Conservation (phyloP, 73 alveolate genomes). For the Paraurostyla sp. region DNA sequence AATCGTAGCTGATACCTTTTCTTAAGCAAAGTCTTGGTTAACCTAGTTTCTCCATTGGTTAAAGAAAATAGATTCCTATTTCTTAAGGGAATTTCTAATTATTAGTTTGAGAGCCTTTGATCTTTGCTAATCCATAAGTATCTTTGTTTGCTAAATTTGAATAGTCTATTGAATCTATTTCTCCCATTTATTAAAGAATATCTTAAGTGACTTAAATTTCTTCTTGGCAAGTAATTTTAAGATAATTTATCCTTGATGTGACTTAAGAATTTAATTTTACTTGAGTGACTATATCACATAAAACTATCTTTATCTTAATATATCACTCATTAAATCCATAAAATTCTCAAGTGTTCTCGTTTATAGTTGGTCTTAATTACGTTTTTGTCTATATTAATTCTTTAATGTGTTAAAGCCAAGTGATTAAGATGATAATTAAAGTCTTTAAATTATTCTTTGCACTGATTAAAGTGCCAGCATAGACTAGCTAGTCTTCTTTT, state of each 20-base stretch:
- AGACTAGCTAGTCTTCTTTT: no score
- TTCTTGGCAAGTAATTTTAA: not conserved
- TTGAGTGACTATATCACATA: not conserved
- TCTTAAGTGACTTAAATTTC: not conserved
- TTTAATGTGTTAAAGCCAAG: not conserved
- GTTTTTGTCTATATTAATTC: not conserved
- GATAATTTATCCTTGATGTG: not conserved
- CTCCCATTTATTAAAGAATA: not conserved
- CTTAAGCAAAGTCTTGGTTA: not conserved
- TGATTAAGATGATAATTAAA: not conserved
- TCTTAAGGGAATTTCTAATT: not conserved
- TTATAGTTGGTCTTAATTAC: not conserved
- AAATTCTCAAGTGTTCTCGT: not conserved
- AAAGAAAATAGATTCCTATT: not conserved
- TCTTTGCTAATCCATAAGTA: no score
- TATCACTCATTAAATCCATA: not conserved
- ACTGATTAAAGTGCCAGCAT: not conserved
- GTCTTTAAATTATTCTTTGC: not conserved
- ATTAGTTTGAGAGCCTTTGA: not conserved
- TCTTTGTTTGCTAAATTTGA: no score
- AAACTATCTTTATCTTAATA: not conserved
- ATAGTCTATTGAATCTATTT: no score
- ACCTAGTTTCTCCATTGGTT: not conserved
- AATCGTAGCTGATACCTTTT: not conserved
- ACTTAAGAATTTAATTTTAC: not conserved